Evolutionary conservation across 768 basidiomycete genomes (phyloP).

Genomic region (Inosperma sp.): DNA sequence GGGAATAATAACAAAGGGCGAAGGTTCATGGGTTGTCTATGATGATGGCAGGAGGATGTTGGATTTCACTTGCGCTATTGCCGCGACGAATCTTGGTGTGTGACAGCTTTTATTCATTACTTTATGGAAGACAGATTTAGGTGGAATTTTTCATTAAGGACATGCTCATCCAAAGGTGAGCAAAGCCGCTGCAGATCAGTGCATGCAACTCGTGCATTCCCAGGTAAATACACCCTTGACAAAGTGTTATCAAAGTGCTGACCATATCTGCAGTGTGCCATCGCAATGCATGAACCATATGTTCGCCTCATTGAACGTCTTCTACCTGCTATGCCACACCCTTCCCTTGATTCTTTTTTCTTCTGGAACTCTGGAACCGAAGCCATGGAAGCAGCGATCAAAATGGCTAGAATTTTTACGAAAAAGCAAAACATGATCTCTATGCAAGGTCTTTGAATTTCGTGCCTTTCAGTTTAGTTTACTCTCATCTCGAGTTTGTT

Average conservation of each 20-base stretch:
- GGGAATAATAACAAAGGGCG: conserved; percentile 60
- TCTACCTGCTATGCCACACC: conserved; percentile 84
- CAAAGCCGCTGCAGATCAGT: conserved; percentile 85
- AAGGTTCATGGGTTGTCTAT: conserved; percentile 69
- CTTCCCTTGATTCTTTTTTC: conserved; percentile 92
- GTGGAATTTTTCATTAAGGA: conserved; percentile 39
- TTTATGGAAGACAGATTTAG: neutral
- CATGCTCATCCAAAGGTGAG: conserved; percentile 87
- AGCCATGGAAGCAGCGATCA: conserved; percentile 85
- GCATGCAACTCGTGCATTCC: conserved; percentile 70
- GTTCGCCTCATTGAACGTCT: conserved; percentile 81
- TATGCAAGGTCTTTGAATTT: conserved; percentile 66
- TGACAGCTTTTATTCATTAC: neutral
- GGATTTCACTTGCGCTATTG: conserved; percentile 87
- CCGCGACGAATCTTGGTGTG: conserved; percentile 78
- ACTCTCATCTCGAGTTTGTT: neutral
- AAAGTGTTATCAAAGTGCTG: neutral
- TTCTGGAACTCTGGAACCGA: conserved; percentile 97
- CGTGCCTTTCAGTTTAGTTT: neutral
- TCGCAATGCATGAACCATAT: conserved; percentile 84
- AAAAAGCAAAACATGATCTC: conserved; percentile 82
- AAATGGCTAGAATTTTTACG: conserved; percentile 77
- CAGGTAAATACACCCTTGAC: conserved; percentile 45
- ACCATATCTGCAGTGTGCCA: conserved; percentile 66
- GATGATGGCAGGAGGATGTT: conserved; percentile 73